Evolutionary conservation across 768 basidiomycete genomes (phyloP).

Genomic region (Clitopilus hobsonii): DNA sequence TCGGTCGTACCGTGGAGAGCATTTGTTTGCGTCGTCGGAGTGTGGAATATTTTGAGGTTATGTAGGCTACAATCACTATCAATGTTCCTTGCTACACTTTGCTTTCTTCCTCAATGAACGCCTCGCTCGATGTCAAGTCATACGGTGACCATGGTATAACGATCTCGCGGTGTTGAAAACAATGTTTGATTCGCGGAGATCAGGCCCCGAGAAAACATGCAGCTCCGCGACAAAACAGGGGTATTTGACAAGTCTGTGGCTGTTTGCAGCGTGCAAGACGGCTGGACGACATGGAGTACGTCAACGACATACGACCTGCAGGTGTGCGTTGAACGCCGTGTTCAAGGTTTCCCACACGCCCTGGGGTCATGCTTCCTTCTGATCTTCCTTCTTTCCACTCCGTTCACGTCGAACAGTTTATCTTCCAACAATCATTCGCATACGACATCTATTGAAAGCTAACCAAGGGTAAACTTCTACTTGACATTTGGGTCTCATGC

Average conservation of each 20-base stretch:
- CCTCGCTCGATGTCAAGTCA: background rate
- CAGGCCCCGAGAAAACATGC: background rate
- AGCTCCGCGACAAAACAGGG: background rate
- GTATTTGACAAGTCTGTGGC: background rate
- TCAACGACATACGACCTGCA: background rate
- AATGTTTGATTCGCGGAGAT: slow-evolving; percentile 1
- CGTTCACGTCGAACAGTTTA: background rate
- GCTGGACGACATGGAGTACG: background rate
- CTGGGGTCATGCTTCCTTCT: background rate
- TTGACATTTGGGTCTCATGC: background rate
- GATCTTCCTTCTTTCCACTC: background rate
- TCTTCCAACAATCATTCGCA: background rate
- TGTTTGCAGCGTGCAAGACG: background rate
- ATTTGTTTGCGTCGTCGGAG: slow-evolving; percentile 1
- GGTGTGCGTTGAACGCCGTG: background rate
- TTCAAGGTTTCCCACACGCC: background rate
- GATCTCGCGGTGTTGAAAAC: slow-evolving; percentile 1
- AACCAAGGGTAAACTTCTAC: background rate
- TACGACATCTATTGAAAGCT: background rate
- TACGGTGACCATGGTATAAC: background rate
- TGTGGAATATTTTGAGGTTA: background rate
- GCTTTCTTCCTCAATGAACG: background rate
- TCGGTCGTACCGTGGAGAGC: background rate
- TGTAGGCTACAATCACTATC: background rate
- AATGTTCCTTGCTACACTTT: background rate